Evolutionary conservation across 1,139 yeast species (phyloP).

Genomic region (Suhomyces bolitotheri): DNA sequence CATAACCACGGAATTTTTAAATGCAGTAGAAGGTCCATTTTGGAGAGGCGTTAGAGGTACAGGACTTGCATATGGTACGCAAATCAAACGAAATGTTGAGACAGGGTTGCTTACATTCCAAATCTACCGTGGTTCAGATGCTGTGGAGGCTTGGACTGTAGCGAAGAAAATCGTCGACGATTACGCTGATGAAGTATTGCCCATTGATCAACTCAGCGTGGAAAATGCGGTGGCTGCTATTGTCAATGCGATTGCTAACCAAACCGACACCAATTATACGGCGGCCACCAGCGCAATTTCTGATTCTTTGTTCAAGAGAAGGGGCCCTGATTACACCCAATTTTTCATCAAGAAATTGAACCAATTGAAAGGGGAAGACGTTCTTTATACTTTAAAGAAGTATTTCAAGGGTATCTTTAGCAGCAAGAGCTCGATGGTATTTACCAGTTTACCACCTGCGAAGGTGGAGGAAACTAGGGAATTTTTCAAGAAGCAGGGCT

Average conservation of each 20-base stretch:
- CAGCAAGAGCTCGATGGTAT: slow-evolving; percentile 54
- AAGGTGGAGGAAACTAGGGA: slow-evolving; percentile 50
- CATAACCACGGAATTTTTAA: slow-evolving; percentile 74
- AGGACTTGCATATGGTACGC: slow-evolving; percentile 92
- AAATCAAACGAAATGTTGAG: slow-evolving; percentile 59
- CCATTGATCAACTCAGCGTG: slow-evolving; percentile 58
- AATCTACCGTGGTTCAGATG: slow-evolving; percentile 84
- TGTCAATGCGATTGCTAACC: slow-evolving; percentile 68
- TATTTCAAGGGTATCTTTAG: slow-evolving; percentile 67
- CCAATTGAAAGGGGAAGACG: slow-evolving; percentile 55
- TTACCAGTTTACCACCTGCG: slow-evolving; percentile 73
- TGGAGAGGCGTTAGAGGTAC: slow-evolving; percentile 97
- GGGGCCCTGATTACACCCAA: slow-evolving; percentile 60
- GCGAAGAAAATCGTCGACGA: slow-evolving; percentile 68
- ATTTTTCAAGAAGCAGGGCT: slow-evolving; percentile 58
- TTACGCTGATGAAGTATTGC: slow-evolving; percentile 51
- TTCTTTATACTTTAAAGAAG: slow-evolving; percentile 54
- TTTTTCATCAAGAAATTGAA: slow-evolving; percentile 51
- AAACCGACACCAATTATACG: slow-evolving; percentile 57
- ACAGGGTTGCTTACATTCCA: slow-evolving; percentile 65
- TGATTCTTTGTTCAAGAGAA: slow-evolving; percentile 63
- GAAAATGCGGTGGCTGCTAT: slow-evolving; percentile 76
- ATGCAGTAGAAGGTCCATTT: slow-evolving; percentile 93
- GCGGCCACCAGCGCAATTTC: slow-evolving; percentile 68
- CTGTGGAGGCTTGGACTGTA: slow-evolving; percentile 65